Evolutionary conservation across 148 eudicot genomes (phyloP).

Genomic region (Rhododendron vialii): DNA sequence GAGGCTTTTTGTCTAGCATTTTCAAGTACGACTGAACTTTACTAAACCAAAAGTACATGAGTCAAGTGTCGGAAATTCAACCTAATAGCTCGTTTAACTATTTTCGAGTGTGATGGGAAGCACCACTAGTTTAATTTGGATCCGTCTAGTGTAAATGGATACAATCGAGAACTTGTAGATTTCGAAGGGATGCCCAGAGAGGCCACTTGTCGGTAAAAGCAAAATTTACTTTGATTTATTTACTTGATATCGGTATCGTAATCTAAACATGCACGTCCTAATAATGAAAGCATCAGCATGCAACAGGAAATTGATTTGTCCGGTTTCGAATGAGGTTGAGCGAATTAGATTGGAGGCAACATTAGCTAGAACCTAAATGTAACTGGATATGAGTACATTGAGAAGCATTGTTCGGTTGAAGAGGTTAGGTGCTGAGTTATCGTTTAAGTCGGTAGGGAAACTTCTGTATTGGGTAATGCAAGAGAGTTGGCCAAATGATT

Average conservation of each 20-base stretch:
- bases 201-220: neutral
- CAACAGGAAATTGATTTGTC: neutral
- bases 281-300: neutral
- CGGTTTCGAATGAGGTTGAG: neutral
- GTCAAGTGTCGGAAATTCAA: neutral
- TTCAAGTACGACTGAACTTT: neutral
- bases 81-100: neutral
- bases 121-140: neutral
- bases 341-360: neutral
- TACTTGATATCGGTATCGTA: neutral
- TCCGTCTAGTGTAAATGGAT: neutral
- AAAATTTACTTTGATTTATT: neutral
- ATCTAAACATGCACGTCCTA: neutral
- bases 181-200: neutral
- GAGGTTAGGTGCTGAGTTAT: neutral
- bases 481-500: neutral
- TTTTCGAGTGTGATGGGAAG: neutral
- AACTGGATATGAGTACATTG: neutral
- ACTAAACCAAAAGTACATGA: neutral
- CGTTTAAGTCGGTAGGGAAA: neutral
- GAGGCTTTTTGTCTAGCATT: neutral
- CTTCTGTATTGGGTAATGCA: neutral
- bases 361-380: neutral
- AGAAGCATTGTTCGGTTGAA: neutral
- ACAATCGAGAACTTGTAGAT: conserved; percentile 6